Evolutionary conservation across 768 basidiomycete species (phyloP).

Genomic region (Boletus rubescentipes): DNA sequence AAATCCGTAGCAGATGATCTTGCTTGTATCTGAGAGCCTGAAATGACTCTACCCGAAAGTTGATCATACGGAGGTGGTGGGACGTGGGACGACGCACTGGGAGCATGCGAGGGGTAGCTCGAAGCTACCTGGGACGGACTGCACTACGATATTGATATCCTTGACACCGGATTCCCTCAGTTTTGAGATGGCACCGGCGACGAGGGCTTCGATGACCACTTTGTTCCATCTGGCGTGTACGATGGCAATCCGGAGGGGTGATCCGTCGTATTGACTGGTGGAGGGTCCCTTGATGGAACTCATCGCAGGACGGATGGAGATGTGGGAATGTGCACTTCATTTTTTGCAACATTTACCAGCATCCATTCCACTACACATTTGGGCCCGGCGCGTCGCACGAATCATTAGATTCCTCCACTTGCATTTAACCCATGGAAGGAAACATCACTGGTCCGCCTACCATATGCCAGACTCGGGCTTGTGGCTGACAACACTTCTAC

Average conservation of each 20-base stretch:
- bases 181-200: conserved; percentile 76
- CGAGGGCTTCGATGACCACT: conserved; percentile 78
- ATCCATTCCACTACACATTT: too few relatives aligned
- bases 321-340: conserved; percentile 17
- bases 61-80: conserved; percentile 1
- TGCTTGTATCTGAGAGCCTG: conserved; percentile 81
- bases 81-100: conserved; percentile 52
- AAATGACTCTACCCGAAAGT: conserved; percentile 65
- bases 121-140: conserved; percentile 93
- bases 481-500: conserved; percentile 7
- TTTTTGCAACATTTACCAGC: background rate
- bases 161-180: conserved; percentile 86
- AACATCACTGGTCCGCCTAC: conserved; percentile 50
- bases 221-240: conserved; percentile 98
- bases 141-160: conserved; percentile 84
- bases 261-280: conserved; percentile 70
- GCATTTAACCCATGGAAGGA: conserved; percentile 41
- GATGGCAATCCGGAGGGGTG: conserved; percentile 80
- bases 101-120: conserved; percentile 88
- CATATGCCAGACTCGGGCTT: conserved; percentile 1
- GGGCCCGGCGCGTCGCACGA: too few relatives aligned
- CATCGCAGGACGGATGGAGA: conserved; percentile 8
- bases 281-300: conserved; percentile 76
- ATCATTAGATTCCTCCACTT: background rate
- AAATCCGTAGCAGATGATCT: conserved; percentile 79